These are phyloP conservation scores for Suhomyces canberraensis DNA, from an alignment of 805 yeast species.

Conservation along the genomic window DNA sequence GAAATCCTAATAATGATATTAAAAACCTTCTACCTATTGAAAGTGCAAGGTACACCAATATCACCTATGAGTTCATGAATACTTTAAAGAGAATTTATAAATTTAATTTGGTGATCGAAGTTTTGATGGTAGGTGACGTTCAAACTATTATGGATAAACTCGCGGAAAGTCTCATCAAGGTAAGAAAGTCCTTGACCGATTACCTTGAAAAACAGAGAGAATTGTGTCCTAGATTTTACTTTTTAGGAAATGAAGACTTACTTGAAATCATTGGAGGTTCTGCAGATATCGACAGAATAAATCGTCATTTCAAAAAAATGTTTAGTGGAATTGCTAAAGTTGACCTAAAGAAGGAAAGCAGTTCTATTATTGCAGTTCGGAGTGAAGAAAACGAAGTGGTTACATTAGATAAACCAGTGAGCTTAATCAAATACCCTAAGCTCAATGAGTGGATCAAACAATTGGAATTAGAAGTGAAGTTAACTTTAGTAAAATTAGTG, in stretches of 20 bases:
- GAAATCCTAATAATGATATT: constrained; percentile 51
- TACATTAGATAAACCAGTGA: constrained; percentile 40
- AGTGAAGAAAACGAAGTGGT: constrained; percentile 70
- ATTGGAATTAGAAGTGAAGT: constrained; percentile 53
- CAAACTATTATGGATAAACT: constrained; percentile 45
- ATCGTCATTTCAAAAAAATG: constrained; percentile 65
- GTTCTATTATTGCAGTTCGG: constrained; percentile 41
- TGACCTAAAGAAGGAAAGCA: constrained; percentile 27
- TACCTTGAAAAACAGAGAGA: constrained; percentile 79
- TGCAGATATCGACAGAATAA: constrained; percentile 42
- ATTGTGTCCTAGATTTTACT: constrained; percentile 75
- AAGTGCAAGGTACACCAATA: constrained; percentile 57
- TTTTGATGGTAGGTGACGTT: constrained; percentile 49
- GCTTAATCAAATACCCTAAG: constrained; percentile 36
- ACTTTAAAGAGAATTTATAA: constrained; percentile 49
- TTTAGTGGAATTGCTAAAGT: constrained; percentile 60
- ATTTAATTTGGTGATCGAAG: constrained; percentile 52
- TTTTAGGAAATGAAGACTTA: constrained; percentile 87
- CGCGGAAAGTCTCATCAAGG: constrained; percentile 52
- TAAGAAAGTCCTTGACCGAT: constrained; percentile 66
- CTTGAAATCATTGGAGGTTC: constrained; percentile 76
- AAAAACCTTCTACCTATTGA: constrained; percentile 66
- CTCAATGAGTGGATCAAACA: constrained; percentile 60
- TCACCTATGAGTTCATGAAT: constrained; percentile 59
- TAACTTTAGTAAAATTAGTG: constrained; percentile 42